Evolutionary conservation across 2,329 filamentous ascomycete species (phyloP), one percentile per base, ranked within the genome.

Genomic region (Alternaria conjuncta): DNA sequence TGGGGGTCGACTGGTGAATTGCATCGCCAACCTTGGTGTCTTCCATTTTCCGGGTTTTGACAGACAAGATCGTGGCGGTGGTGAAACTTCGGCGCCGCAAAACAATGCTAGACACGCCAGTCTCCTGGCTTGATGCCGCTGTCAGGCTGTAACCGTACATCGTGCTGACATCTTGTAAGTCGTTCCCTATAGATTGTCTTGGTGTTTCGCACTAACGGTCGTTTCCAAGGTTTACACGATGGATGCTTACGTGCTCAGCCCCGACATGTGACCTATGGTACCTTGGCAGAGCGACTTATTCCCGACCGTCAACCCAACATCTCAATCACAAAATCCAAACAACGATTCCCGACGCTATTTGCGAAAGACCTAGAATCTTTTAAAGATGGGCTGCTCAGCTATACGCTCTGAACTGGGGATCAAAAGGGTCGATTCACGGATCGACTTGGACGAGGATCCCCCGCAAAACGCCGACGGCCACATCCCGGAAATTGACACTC

Each of bases 381-480:
- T 2, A 53, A n/a, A 36, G 15, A 53, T 20, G 18, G 36, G 26
- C 18, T 21, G 18, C 28, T 51, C 28, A 32, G 30, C 30, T 21
- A 36, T n/a, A 3, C 4, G 28, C 12, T 18, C 20, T 8, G 6
- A 2, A 46, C 3, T 20, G 28, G 32, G 32, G 32, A 36, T 36
- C 32, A 36, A n/a, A 36, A 21, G 49, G 49, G 8, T 25, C 44
- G 28, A 26, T 21, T 56, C 26, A 21, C 41, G 36, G 41, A 41
- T 18, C 36, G 28, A 21, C 20, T n/a, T 23, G 23, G 15, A 13
- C 49, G n/a, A 11, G 26, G 12, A 25, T 46, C 54, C 61, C 64
- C 61, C 53, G 64, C 57, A 61, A 60, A 63, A 28, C 32, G 49
- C 50, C 53, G 54, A 55, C 57, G 61, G 64, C 57, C 49, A 49